phyloP scores from a whole-genome alignment of 208 protist genomes.

The Trypanosoma boissoni region DNA sequence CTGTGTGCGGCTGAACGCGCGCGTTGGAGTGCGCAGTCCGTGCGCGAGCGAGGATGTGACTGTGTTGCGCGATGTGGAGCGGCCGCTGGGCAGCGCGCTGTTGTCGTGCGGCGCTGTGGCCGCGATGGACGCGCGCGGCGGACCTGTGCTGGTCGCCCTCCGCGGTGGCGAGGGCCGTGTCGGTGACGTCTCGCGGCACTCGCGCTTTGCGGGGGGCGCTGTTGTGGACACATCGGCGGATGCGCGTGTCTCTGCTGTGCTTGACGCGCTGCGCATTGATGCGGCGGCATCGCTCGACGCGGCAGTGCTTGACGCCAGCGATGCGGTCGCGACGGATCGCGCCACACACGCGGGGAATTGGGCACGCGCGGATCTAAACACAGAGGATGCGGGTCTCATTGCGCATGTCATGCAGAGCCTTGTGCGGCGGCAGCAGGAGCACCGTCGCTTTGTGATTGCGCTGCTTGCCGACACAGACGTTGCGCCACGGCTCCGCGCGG shows the following conservation, averaged over 20 bases:
- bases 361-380: slow-evolving; percentile 62
- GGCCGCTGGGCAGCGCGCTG: slow-evolving; percentile 40
- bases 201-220: slow-evolving; percentile 23
- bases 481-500: slow-evolving; percentile 26
- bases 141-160: slow-evolving; percentile 42
- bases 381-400: slow-evolving; percentile 76
- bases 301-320: slow-evolving; percentile 50
- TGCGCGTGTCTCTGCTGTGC: slow-evolving; percentile 18
- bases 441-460: slow-evolving; percentile 65
- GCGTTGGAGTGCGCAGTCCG: slow-evolving; percentile 62
- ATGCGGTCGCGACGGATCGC: slow-evolving; percentile 27
- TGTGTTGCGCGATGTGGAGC: slow-evolving; percentile 30
- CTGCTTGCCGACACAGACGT: slow-evolving; percentile 49
- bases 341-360: slow-evolving; percentile 51
- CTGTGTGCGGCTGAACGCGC: slow-evolving; percentile 71
- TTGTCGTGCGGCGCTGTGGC: slow-evolving; percentile 41
- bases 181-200: slow-evolving; percentile 10
- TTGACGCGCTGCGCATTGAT: slow-evolving; percentile 43
- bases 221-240: slow-evolving; percentile 2
- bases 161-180: neutral
- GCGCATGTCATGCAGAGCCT: slow-evolving; percentile 64
- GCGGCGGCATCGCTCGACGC: slow-evolving; percentile 54
- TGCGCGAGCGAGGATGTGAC: slow-evolving; percentile 72
- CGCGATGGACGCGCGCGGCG: slow-evolving; percentile 50
- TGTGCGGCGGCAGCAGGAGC: slow-evolving; percentile 56